A percentile compares a stretch with the other conserved stretches of the same genome.
phyloP scores from a whole-genome alignment of 768 basidiomycete species.

The Agaricus blazei region DNA sequence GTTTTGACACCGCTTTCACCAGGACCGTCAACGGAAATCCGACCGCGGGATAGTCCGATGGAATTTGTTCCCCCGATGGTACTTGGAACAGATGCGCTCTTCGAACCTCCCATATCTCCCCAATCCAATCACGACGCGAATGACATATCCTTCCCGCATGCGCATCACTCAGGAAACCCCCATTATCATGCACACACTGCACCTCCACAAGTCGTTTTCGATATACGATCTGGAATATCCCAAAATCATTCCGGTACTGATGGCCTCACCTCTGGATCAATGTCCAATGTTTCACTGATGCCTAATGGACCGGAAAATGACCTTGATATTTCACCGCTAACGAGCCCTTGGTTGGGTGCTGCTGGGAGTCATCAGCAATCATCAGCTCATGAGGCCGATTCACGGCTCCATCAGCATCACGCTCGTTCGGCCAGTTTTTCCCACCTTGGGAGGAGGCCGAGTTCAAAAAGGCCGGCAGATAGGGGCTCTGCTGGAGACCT shows the following conservation, averaged over 20 bases:
- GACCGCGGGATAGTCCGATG: constrained; percentile 47
- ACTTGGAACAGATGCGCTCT: constrained; percentile 33
- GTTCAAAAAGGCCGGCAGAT: constrained; percentile 1
- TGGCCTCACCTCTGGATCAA: constrained; percentile 22
- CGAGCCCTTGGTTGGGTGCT: constrained; percentile 77
- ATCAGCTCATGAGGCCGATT: background rate
- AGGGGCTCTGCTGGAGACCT: background rate
- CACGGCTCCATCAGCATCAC: background rate
- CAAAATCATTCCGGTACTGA: constrained; percentile 15
- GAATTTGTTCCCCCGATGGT: constrained; percentile 64
- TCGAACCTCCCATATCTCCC: constrained; percentile 6
- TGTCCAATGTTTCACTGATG: constrained; percentile 11
- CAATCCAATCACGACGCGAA: constrained; percentile 3
- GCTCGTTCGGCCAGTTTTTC: background rate
- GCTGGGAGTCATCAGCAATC: constrained; percentile 12
- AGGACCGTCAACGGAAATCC: constrained; percentile 66
- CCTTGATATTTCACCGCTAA: constrained; percentile 73
- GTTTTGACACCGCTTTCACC: too few relatives aligned
- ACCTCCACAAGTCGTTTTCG: constrained; percentile 71
- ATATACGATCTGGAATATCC: constrained; percentile 17
- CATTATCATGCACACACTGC: constrained; percentile 21
- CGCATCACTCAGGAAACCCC: constrained; percentile 14
- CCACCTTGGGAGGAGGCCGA: background rate
- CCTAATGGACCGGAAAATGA: constrained; percentile 51
- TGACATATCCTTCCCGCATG: constrained; percentile 5